Evolutionary conservation across 1,139 yeast genomes (phyloP), one percentile per base, ranked within the genome.

Genomic region (Torulaspora globosa): DNA sequence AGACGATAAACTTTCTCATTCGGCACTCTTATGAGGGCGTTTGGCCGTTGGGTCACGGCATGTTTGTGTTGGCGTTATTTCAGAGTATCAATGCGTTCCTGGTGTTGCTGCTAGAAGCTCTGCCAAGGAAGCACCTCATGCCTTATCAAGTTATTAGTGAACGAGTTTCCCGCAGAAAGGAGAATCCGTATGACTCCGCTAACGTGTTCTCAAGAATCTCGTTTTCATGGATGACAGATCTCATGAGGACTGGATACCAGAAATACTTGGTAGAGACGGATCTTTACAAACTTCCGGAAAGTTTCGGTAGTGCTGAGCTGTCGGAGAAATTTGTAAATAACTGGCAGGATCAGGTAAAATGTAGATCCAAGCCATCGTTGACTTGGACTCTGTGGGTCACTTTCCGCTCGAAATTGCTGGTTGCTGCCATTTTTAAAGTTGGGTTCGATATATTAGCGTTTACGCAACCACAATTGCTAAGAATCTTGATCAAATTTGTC

Each of bases 181-280:
- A 66, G 42, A 79, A 75, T 53, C 95, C 97, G 3, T 81, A 78
- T 52, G 97, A 90, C 58, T 69, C 70, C 30, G 95, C 99, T 10
- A 85, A 90, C 61, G 70, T 89, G 19, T 89, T 90, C 59, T 80
- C 95, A 14, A 75, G 78, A 51, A 71, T 94, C 48, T 81, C 95
- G 0, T 92, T 92, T 65, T 72, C 80, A 35, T 92, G 99, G 99
- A 85, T 92, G 95, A 79, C 90, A 2, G 86, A 83, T 4, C 72
- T 92, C 61, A 90, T 92, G 96, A 82, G 75, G 61, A 77, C 76
- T 48, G 99, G 99, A 19, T 87, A 85, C 62, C 67, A 73, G 24
- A 82, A 83, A 47, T 92, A 69, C 63, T 73, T 92, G 55, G 76
- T 82, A 9, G 92, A 85, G 59, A 70, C 72, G 2, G 97, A 92